Percentiles rank a stretch among this genome's conserved stretches.
phyloP scores from a whole-genome alignment of 352 stramenopile species.

The Phytophthora cajani region DNA sequence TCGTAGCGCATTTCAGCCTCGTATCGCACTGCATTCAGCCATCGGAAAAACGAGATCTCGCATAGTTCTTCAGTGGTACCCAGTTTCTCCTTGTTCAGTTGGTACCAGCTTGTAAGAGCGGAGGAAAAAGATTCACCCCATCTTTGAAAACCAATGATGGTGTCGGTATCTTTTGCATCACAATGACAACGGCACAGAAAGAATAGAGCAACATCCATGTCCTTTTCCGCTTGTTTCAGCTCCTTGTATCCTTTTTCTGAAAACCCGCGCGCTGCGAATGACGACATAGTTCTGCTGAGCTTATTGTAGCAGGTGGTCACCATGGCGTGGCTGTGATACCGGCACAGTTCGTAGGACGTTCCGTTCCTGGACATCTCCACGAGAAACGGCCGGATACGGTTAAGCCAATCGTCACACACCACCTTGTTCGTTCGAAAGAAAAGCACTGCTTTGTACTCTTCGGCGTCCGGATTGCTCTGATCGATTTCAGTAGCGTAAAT shows the following conservation, averaged over 20 bases:
- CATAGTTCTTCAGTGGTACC: conserved; percentile 17
- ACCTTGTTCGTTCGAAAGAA: conserved; percentile 75
- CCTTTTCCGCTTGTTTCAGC: conserved; percentile 38
- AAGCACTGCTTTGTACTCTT: conserved; percentile 46
- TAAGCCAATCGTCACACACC: conserved; percentile 79
- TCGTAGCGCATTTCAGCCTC: conserved; percentile 73
- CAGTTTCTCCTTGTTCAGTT: conserved; percentile 20
- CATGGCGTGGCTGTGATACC: conserved; percentile 57
- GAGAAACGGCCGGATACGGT: conserved; percentile 62
- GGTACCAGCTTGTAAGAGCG: conserved; percentile 29
- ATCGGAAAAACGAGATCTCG: conserved; percentile 44
- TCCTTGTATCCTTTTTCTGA: conserved; percentile 34
- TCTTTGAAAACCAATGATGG: conserved; percentile 52
- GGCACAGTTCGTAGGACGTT: conserved; percentile 36
- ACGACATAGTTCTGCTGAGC: conserved; percentile 38
- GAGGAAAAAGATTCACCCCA: conserved; percentile 50
- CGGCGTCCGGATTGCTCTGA: conserved; percentile 45
- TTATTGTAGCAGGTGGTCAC: conserved; percentile 46
- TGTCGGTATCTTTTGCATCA: conserved; percentile 62
- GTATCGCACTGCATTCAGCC: conserved; percentile 46
- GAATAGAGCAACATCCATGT: conserved; percentile 59
- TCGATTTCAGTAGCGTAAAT: conserved; percentile 25
- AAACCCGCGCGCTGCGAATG: conserved; percentile 17
- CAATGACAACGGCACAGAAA: conserved; percentile 47
- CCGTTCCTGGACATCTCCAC: conserved; percentile 46